A percentile compares a stretch with the other conserved stretches of the same genome.
These are phyloP conservation scores for Prunus fruticosa DNA, from an alignment of 306 rosid species.

Conservation along the genomic window DNA sequence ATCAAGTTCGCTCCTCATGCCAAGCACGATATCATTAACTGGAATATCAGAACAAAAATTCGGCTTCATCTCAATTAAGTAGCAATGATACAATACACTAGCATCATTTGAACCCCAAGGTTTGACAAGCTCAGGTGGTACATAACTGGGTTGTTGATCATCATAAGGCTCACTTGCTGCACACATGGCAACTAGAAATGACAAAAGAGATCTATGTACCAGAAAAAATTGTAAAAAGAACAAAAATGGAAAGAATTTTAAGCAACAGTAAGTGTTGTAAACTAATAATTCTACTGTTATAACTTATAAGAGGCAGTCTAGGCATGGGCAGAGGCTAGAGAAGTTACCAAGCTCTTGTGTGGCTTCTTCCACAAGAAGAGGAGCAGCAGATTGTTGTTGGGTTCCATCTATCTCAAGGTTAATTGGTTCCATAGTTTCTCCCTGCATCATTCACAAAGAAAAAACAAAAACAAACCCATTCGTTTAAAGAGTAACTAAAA, in stretches of 20 bases:
- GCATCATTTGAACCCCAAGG: slow-evolving; percentile 17
- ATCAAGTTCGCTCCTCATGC: slow-evolving; percentile 48
- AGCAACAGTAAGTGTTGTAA: background rate
- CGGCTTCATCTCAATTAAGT: slow-evolving; percentile 54
- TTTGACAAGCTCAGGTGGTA: slow-evolving; percentile 54
- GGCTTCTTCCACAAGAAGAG: slow-evolving; percentile 10
- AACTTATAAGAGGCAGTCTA: background rate
- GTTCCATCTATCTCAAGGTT: background rate
- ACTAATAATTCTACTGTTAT: too few relatives aligned
- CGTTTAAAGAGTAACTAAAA: background rate
- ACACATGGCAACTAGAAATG: background rate
- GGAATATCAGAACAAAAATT: slow-evolving; percentile 41
- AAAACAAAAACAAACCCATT: background rate
- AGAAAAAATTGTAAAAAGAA: background rate
- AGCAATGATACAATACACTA: slow-evolving; percentile 48
- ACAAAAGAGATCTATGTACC: background rate
- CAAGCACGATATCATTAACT: slow-evolving; percentile 52
- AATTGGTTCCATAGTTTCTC: background rate
- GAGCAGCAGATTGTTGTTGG: too few relatives aligned
- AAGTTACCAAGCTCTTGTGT: slow-evolving; percentile 47
- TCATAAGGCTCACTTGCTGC: slow-evolving; percentile 47
- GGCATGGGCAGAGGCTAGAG: slow-evolving; percentile 12
- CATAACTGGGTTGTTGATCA: slow-evolving; percentile 60
- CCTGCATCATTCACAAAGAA: background rate
- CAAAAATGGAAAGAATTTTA: background rate